Percentiles rank a stretch among this genome's conserved stretches.
Conservation (phyloP, 2,329 filamentous ascomycete genomes). For the Phyllosticta citrichinensis region DNA sequence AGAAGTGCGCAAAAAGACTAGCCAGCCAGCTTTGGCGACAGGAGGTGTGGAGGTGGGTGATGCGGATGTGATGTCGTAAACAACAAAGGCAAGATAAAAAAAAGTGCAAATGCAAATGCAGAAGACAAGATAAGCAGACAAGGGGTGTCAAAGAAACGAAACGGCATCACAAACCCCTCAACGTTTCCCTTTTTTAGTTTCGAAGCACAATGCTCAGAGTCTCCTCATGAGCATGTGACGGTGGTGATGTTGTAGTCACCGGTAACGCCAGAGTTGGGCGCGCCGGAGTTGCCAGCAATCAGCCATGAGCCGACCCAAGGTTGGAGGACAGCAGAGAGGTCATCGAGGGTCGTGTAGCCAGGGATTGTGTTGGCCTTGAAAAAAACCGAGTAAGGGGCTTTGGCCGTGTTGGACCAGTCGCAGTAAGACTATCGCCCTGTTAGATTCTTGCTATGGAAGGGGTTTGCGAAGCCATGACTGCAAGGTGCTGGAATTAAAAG, state of each 20-base stretch:
- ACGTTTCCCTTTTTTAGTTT: neutral
- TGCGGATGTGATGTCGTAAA: neutral
- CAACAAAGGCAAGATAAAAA: neutral
- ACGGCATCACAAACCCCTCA: neutral
- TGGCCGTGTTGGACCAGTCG: constrained; percentile 5
- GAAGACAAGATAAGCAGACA: neutral
- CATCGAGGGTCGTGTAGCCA: neutral
- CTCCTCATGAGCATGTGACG: neutral
- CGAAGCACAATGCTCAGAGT: neutral
- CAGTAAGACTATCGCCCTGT: neutral
- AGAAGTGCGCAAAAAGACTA: neutral
- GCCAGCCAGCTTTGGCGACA: neutral
- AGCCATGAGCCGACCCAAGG: constrained; percentile 7
- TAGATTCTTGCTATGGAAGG: neutral
- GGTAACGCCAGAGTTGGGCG: neutral
- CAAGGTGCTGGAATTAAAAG: too few relatives aligned
- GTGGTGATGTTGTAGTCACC: constrained; percentile 6
- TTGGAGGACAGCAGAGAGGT: constrained; percentile 1
- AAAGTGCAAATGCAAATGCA: neutral
- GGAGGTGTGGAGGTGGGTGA: neutral
- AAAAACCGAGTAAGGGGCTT: constrained; percentile 4
- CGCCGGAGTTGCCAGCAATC: neutral
- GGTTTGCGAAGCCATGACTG: too few relatives aligned
- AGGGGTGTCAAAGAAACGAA: neutral
- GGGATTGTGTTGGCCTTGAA: constrained; percentile 9